phyloP scores from a whole-genome alignment of 176 grass and related monocot species.

The Coix lacrymajobi region DNA sequence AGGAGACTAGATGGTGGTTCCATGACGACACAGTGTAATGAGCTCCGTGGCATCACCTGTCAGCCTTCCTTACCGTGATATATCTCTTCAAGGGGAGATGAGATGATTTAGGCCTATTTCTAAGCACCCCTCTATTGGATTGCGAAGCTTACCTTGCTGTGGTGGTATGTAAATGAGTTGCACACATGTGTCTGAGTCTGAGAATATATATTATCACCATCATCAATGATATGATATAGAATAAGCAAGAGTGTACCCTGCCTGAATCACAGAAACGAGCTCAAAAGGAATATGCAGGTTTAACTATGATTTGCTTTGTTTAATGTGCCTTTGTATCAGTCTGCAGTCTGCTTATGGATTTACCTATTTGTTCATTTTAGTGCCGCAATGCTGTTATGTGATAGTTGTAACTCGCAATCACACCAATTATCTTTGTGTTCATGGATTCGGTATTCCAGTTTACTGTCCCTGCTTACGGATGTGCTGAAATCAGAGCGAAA shows the following conservation, averaged over 20 bases:
- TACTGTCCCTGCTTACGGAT: not conserved
- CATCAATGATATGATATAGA: constrained; percentile 40
- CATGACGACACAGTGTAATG: constrained; percentile 74
- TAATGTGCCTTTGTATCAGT: not conserved
- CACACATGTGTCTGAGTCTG: not conserved
- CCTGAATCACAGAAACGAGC: not conserved
- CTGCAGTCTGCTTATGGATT: not conserved
- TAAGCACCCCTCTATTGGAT: constrained; percentile 38
- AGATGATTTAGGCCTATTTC: constrained; percentile 49
- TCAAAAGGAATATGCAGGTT: constrained; percentile 22
- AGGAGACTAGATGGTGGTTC: constrained; percentile 97
- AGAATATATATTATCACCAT: constrained; percentile 32
- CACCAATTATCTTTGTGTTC: not conserved
- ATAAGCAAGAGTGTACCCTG: constrained; percentile 37
- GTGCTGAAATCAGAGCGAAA: not conserved
- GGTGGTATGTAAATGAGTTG: constrained; percentile 46
- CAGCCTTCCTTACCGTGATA: not conserved
- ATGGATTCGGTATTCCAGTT: not conserved
- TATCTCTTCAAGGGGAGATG: constrained; percentile 37
- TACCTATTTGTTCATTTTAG: not conserved
- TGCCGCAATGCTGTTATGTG: not conserved
- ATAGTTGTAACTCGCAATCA: not conserved
- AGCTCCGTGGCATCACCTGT: not conserved
- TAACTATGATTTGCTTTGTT: constrained; percentile 24
- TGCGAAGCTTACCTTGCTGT: constrained; percentile 32